Base-by-base conservation (phyloP, 2,329 filamentous ascomycete species). In the Dactylellina drechsleri region DNA sequence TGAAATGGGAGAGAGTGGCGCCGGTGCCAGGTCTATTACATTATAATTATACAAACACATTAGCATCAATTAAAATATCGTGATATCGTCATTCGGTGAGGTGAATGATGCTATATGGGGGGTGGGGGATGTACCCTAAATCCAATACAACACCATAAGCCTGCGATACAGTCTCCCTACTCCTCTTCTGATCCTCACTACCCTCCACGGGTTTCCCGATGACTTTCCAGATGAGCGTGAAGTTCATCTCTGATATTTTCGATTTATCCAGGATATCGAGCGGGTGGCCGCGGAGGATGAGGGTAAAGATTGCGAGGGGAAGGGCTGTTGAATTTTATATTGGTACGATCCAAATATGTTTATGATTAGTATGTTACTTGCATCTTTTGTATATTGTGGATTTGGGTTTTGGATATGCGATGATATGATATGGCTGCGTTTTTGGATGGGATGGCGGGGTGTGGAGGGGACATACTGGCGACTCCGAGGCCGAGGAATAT, bases 1-100 rank as follows among this genome's bases (percentile, higher is more conserved):
- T 79, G 73, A 87, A 85, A 53, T 82, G 82, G 0, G 81, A 80
- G 56, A 87, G 81, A 65, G 86, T 83, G 13, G 84, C 82, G 36
- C 87, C 86, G 31, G 82, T 84, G 3, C 86, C 86, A 0, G 86
- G 86, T 4, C 77, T 78, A 40, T 70, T 50, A 12, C 3, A 15
- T 23, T 23, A 36, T 10, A 7, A 8, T 5, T 5, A 36, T 8
- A 36, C 2, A 36, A 7, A 8, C 31, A 36, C 31, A 36, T 36
- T 7, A 36, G 31, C 10, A 36, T 36, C 5, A 7, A 36, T 10
- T 10, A 36, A 1, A 3, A 36, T 36, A 36, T 36, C 5, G 6
- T 10, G 10, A 36, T 28, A 28, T 28, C 3, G 26, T 28, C 7
- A 4, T 4, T 8, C 6, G 10, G 31, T 36, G 10, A 36, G 5